A percentile compares a stretch with the other conserved stretches of the same genome.
Conservation (phyloP, 1,139 yeast species). For the Ogataea hybrid region DNA sequence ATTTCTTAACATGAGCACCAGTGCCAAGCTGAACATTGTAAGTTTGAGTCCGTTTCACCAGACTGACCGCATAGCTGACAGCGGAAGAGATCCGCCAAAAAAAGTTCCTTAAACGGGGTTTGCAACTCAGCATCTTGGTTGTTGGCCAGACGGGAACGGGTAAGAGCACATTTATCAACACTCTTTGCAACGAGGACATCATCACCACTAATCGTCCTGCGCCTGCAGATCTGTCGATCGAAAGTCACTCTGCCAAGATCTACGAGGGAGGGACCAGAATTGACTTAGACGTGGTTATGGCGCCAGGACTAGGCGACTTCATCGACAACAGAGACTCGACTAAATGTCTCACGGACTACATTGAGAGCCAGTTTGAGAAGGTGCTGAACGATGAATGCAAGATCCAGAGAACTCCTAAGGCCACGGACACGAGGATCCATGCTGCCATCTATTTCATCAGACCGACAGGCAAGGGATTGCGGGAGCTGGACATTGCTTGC, state of each 20-base stretch:
- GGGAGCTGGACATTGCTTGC: constrained; percentile 77
- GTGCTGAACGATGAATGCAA: constrained; percentile 45
- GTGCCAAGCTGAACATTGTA: constrained; percentile 19
- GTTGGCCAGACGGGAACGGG: constrained; percentile 65
- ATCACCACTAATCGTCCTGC: constrained; percentile 25
- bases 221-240: constrained; percentile 26
- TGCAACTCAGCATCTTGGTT: constrained; percentile 54
- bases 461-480: constrained; percentile 80
- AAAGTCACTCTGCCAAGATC: constrained; percentile 29
- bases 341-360: constrained; percentile 28
- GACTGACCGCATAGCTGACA: constrained; percentile 27
- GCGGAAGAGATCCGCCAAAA: constrained; percentile 53
- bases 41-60: background rate
- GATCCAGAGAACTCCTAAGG: constrained; percentile 39
- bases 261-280: constrained; percentile 43
- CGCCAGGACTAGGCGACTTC: constrained; percentile 46
- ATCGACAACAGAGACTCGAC: constrained; percentile 34
- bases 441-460: constrained; percentile 87
- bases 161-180: constrained; percentile 60
- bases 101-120: constrained; percentile 56
- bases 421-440: constrained; percentile 81
- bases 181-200: constrained; percentile 46
- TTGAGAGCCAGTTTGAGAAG: constrained; percentile 41
- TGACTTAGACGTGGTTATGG: constrained; percentile 38
- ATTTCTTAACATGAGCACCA: constrained; percentile 15